Percentiles rank a stretch among this genome's conserved stretches.
phyloP scores from a whole-genome alignment of 2,329 filamentous ascomycete species.

The Diplocarpon rosae region DNA sequence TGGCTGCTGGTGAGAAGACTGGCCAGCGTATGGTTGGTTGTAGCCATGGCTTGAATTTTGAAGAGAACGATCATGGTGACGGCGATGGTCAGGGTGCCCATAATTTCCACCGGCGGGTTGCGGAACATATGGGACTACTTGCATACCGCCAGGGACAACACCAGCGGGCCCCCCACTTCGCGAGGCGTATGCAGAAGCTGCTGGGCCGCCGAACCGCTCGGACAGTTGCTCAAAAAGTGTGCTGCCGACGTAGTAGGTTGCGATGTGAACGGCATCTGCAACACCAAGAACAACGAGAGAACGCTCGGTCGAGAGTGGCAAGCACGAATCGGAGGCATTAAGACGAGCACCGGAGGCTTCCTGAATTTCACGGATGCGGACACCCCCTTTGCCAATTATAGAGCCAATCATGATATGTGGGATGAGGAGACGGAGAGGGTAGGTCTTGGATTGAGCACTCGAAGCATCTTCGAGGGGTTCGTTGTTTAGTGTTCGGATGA shows the following conservation, averaged over 20 bases:
- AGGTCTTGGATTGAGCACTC: conserved; percentile 90
- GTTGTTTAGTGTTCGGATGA: conserved; percentile 96
- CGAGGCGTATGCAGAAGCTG: conserved; percentile 94
- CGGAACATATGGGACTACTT: conserved; percentile 95
- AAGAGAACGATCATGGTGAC: conserved; percentile 65
- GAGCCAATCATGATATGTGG: conserved; percentile 96
- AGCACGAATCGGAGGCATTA: conserved; percentile 89
- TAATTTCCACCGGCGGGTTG: conserved; percentile 89
- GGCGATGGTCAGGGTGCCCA: conserved; percentile 78
- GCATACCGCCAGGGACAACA: conserved; percentile 93
- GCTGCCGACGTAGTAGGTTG: conserved; percentile 95
- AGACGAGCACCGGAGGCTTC: conserved; percentile 92
- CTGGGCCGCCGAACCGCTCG: conserved; percentile 89
- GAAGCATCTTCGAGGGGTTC: conserved; percentile 83
- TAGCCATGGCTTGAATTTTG: conserved; percentile 68
- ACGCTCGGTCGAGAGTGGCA: conserved; percentile 89
- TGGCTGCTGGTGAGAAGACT: conserved; percentile 41
- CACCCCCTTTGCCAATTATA: conserved; percentile 95
- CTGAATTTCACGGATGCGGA: conserved; percentile 95
- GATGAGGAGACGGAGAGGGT: conserved; percentile 87
- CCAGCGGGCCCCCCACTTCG: conserved; percentile 87
- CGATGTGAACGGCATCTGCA: conserved; percentile 95
- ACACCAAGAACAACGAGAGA: conserved; percentile 98
- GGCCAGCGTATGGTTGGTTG: conserved; percentile 45
- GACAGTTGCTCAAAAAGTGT: conserved; percentile 97